Evolutionary conservation across 345 rosid species (phyloP).

Genomic region (Raphanus raphanistrum): DNA sequence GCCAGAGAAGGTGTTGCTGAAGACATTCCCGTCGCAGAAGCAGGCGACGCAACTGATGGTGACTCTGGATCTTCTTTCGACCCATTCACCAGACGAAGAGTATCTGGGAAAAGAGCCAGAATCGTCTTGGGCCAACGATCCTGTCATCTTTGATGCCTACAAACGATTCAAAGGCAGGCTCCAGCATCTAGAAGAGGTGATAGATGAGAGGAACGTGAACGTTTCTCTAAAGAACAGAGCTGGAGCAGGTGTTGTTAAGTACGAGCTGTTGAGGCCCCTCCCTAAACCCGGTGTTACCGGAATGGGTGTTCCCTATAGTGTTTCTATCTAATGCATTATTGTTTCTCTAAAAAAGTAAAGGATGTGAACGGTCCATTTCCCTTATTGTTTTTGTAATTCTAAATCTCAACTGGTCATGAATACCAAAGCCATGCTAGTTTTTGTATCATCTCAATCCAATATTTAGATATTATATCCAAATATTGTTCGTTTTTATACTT

Average conservation of each 20-base stretch:
- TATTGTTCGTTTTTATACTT: no score
- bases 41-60: constrained; percentile 43
- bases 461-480: no score
- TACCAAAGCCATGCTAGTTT: background rate
- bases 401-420: background rate
- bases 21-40: constrained; percentile 34
- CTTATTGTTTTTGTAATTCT: background rate
- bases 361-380: background rate
- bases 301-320: constrained; percentile 38
- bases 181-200: constrained; percentile 34
- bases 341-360: background rate
- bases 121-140: constrained; percentile 31
- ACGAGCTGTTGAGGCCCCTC: constrained; percentile 39
- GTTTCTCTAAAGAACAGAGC: constrained; percentile 37
- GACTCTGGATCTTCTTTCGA: constrained; percentile 38
- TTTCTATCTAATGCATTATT: constrained; percentile 31
- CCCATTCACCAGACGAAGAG: constrained; percentile 44
- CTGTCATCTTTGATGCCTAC: constrained; percentile 28
- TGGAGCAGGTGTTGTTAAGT: constrained; percentile 42
- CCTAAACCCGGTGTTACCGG: constrained; percentile 36
- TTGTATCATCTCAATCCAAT: no score
- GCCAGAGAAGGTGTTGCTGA: constrained; percentile 33
- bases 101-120: constrained; percentile 30
- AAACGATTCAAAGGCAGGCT: constrained; percentile 30
- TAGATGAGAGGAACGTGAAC: constrained; percentile 37